Conservation (phyloP, 164 flowering plant species). For the Brasenia schreberi region DNA sequence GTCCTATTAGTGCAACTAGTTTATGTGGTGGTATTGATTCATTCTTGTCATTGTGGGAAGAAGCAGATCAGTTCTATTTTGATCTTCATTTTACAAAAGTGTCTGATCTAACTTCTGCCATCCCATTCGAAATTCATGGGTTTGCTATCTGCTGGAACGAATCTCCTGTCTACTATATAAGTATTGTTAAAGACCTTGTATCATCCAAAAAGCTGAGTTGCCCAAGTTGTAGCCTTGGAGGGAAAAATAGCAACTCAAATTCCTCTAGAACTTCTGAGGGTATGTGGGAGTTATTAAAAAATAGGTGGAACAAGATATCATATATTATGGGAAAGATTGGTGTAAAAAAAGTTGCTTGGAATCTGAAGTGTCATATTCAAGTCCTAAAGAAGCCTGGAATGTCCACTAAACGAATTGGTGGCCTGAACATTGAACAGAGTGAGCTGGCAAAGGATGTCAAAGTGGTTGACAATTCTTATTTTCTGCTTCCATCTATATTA, state of each 20-base stretch:
- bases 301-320: constrained; percentile 58
- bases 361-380: constrained; percentile 76
- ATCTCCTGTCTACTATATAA: constrained; percentile 83
- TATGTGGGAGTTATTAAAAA: constrained; percentile 27
- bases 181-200: constrained; percentile 60
- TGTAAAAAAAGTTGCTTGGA: constrained; percentile 65
- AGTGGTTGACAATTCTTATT: constrained; percentile 37
- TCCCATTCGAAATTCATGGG: constrained; percentile 76
- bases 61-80: constrained; percentile 55
- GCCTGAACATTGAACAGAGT: constrained; percentile 18
- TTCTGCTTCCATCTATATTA: constrained; percentile 35
- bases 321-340: constrained; percentile 39
- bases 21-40: constrained; percentile 69
- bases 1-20: constrained; percentile 53
- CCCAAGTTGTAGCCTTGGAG: constrained; percentile 8
- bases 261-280: constrained; percentile 5
- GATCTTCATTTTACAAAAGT: constrained; percentile 68
- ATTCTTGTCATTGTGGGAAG: constrained; percentile 80
- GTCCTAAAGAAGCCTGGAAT: constrained; percentile 60
- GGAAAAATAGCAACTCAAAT: constrained; percentile 4
- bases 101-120: constrained; percentile 29
- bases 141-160: constrained; percentile 83
- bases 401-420: constrained; percentile 43
- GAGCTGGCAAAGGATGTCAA: constrained; percentile 23
- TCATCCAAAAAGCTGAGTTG: constrained; percentile 5